phyloP scores from a whole-genome alignment of 106 monocot species.

The Dioscorea alata region DNA sequence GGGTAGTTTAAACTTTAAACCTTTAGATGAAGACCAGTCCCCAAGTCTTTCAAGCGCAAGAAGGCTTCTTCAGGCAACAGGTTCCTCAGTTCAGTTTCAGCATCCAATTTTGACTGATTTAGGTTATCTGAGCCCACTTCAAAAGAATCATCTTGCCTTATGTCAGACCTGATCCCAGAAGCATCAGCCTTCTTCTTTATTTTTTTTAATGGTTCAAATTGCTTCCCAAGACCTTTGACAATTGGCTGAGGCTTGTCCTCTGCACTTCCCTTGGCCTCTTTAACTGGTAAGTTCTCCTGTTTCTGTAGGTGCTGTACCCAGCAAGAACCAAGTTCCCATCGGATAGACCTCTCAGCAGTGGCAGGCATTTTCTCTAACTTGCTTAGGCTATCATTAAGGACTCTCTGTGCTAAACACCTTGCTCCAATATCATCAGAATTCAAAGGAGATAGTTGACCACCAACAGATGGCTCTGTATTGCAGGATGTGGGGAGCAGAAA shows the following conservation, averaged over 20 bases:
- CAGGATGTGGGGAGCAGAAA: conserved; percentile 25
- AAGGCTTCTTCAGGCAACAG: conserved; percentile 70
- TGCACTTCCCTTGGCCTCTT: conserved; percentile 20
- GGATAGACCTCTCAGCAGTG: conserved; percentile 29
- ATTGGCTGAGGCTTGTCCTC: conserved; percentile 20
- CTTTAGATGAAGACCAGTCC: conserved; percentile 89
- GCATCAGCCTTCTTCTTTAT: conserved; percentile 53
- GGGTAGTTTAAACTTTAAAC: conserved; percentile 34
- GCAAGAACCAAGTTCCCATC: conserved; percentile 96
- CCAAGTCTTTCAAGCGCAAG: conserved; percentile 64
- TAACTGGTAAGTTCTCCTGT: conserved; percentile 35
- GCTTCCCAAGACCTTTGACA: conserved; percentile 81
- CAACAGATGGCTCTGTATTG: conserved; percentile 17
- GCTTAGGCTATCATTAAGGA: conserved; percentile 55
- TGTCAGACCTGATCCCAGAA: conserved; percentile 8
- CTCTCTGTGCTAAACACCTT: conserved; percentile 29
- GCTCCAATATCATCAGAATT: conserved; percentile 19
- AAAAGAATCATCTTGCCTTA: not conserved
- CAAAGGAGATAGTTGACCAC: conserved; percentile 17
- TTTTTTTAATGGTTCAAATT: conserved; percentile 71
- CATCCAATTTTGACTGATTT: conserved; percentile 15
- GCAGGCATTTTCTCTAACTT: conserved; percentile 34
- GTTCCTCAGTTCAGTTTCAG: conserved; percentile 46
- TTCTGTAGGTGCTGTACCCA: conserved; percentile 93
- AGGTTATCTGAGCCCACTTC: conserved; percentile 8